These are phyloP conservation scores for Clarireedia homoeocarpa DNA, from an alignment of 2,329 filamentous ascomycete genomes.

Conservation along the genomic window DNA sequence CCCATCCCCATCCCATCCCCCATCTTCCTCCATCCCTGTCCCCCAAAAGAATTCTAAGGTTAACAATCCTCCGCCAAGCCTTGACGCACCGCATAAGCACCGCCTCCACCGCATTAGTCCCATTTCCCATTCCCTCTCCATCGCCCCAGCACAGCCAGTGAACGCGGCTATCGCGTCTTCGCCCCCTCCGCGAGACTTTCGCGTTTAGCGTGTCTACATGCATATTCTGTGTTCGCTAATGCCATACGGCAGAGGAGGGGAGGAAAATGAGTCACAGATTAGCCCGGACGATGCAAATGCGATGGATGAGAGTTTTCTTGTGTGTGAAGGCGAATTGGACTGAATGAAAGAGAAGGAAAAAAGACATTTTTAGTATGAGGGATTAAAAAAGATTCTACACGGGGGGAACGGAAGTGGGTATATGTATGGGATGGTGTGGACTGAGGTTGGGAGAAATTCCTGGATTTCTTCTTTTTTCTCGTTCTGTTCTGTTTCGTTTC, in stretches of 20 bases:
- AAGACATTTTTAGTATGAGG: neutral
- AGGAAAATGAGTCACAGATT: constrained; percentile 3
- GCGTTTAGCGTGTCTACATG: neutral
- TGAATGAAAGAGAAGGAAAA: neutral
- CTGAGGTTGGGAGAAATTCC: constrained; percentile 1
- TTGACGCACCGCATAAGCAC: too few species aligned
- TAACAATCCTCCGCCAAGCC: too few species aligned
- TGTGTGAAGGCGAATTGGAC: neutral
- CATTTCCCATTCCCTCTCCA: neutral
- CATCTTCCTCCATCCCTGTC: too few species aligned
- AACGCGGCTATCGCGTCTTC: constrained; percentile 1
- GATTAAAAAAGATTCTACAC: neutral
- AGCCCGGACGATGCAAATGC: neutral
- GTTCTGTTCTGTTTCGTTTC: neutral
- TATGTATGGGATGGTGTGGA: neutral
- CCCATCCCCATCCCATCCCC: too few species aligned
- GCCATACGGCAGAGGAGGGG: neutral
- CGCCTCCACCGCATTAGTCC: too few species aligned
- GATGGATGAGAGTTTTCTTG: neutral
- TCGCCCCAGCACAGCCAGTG: neutral
- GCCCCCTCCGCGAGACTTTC: neutral
- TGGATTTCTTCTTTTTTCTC: neutral
- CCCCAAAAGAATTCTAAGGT: too few species aligned
- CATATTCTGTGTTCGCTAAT: neutral
- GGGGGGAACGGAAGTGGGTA: neutral